Evolutionary conservation across 2,329 filamentous ascomycete species (phyloP).

Genomic region (Arthroderma uncinatum): DNA sequence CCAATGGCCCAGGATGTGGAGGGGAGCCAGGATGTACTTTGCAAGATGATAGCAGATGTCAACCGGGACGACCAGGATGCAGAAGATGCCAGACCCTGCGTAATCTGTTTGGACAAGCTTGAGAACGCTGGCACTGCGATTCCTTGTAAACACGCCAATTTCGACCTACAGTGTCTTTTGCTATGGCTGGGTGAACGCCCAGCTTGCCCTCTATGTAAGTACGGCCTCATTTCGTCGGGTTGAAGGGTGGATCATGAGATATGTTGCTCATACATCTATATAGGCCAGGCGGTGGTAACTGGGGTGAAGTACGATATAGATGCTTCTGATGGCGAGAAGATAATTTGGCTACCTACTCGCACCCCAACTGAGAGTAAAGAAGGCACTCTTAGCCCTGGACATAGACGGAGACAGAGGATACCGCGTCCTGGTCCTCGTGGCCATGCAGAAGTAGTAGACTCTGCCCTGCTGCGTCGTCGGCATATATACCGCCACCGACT

Average conservation of each 20-base stretch:
- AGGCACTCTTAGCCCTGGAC: neutral
- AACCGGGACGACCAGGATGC: slow-evolving; percentile 22
- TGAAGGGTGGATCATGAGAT: neutral
- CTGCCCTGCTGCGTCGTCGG: slow-evolving; percentile 39
- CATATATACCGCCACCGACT: slow-evolving; percentile 60
- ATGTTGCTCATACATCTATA: neutral
- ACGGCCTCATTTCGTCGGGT: neutral
- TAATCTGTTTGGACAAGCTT: slow-evolving; percentile 74
- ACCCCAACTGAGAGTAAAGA: neutral
- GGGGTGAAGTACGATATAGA: slow-evolving; percentile 57
- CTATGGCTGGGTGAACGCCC: slow-evolving; percentile 67
- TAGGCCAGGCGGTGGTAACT: slow-evolving; percentile 43
- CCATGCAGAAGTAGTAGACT: neutral
- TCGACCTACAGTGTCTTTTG: slow-evolving; percentile 74
- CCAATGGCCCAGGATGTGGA: slow-evolving; percentile 33
- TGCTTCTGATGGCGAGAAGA: slow-evolving; percentile 43
- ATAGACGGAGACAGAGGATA: neutral
- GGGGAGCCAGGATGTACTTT: slow-evolving; percentile 34
- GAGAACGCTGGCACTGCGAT: slow-evolving; percentile 59
- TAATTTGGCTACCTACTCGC: slow-evolving; percentile 44
- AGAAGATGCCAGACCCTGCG: slow-evolving; percentile 47
- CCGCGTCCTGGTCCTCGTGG: neutral
- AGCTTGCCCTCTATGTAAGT: slow-evolving; percentile 69
- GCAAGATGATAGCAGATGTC: slow-evolving; percentile 37
- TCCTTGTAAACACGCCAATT: slow-evolving; percentile 69